Evolutionary conservation across 441 rosid species (phyloP).

Genomic region (Corymbia citriodora): DNA sequence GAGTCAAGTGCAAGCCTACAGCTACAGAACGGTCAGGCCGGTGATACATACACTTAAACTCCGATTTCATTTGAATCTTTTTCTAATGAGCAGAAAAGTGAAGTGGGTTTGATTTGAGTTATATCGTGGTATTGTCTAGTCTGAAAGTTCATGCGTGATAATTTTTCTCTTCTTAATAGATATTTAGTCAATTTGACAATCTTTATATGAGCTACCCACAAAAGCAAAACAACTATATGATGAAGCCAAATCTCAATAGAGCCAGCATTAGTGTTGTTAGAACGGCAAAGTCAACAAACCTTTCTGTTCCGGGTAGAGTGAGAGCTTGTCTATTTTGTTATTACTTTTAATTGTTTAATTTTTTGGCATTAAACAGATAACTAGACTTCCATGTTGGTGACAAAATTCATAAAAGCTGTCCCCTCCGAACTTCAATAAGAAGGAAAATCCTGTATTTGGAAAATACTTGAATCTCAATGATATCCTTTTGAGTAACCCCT

Average conservation of each 20-base stretch:
- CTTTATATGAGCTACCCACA: not conserved
- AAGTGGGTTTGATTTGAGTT: not conserved
- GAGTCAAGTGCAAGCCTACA: conserved; percentile 82
- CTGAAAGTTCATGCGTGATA: not conserved
- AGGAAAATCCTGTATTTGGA: no score
- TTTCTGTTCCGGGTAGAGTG: not conserved
- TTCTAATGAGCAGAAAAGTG: not conserved
- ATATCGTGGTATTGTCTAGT: not conserved
- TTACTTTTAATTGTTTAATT: not conserved
- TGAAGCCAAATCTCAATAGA: not conserved
- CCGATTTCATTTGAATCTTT: not conserved
- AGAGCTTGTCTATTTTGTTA: not conserved
- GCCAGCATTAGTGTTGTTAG: not conserved
- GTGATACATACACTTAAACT: not conserved
- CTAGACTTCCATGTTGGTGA: not conserved
- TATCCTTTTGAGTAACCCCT: not conserved
- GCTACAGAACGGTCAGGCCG: conserved; percentile 67
- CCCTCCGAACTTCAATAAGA: not conserved
- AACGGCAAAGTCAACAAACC: not conserved
- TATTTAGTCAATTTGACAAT: not conserved
- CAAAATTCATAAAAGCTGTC: not conserved
- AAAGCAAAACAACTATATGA: not conserved
- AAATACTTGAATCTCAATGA: not conserved
- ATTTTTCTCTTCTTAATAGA: not conserved
- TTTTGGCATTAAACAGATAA: not conserved